These are phyloP conservation scores for Gyromitra esculenta DNA, from an alignment of 2,329 filamentous ascomycete genomes.

Conservation along the genomic window DNA sequence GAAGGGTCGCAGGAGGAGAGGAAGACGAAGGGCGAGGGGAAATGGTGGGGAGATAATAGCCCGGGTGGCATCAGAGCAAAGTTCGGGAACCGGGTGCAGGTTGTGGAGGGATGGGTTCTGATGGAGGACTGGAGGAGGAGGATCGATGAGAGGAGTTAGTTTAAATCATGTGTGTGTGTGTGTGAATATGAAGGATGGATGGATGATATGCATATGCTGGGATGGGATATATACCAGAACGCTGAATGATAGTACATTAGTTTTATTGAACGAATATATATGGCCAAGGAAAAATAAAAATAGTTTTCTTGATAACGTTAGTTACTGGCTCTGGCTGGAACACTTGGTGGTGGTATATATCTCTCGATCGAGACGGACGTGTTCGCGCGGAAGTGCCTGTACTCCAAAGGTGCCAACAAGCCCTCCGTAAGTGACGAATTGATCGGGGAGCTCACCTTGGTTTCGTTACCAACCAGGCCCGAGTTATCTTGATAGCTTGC, in stretches of 20 bases:
- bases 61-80: slow-evolving; percentile 28
- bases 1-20: slow-evolving; percentile 29
- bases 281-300: background rate
- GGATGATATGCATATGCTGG: background rate
- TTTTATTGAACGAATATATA: background rate
- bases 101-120: slow-evolving; percentile 51
- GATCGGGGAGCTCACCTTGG: too few species aligned
- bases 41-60: slow-evolving; percentile 50
- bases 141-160: slow-evolving; percentile 48
- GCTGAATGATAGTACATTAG: background rate
- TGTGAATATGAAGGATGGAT: background rate
- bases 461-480: too few species aligned
- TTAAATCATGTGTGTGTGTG: background rate
- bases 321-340: too few species aligned
- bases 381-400: too few species aligned
- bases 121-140: slow-evolving; percentile 53
- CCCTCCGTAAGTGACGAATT: too few species aligned
- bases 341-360: too few species aligned
- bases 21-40: slow-evolving; percentile 50
- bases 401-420: too few species aligned
- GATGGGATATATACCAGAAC: too few species aligned
- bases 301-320: background rate
- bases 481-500: too few species aligned
- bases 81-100: slow-evolving; percentile 50
- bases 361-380: too few species aligned